phyloP scores from a whole-genome alignment of 176 grass and related monocot genomes.

The Elaeis guineensis region DNA sequence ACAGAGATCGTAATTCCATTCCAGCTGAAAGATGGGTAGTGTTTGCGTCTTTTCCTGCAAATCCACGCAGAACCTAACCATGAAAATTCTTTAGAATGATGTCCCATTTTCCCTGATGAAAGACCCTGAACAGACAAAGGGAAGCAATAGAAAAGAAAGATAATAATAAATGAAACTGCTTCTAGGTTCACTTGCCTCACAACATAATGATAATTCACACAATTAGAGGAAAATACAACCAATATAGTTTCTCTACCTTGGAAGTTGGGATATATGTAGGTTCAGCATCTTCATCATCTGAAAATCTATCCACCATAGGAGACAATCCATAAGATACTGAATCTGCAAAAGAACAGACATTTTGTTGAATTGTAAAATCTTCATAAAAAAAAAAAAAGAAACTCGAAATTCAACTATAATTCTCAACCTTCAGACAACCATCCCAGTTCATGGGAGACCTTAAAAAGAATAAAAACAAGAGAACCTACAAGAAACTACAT shows the following conservation, averaged over 20 bases:
- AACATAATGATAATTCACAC: too few species aligned
- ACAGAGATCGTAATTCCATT: conserved; percentile 84
- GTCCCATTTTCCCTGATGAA: conserved; percentile 22
- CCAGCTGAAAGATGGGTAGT: conserved; percentile 67
- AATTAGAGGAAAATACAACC: too few species aligned
- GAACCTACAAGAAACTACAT: too few species aligned
- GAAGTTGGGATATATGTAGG: conserved; percentile 26
- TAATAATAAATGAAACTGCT: too few species aligned
- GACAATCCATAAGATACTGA: conserved; percentile 15
- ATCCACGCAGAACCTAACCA: conserved; percentile 65
- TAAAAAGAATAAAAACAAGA: too few species aligned
- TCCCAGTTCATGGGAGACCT: too few species aligned
- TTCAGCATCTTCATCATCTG: conserved; percentile 29
- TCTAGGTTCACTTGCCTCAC: too few species aligned
- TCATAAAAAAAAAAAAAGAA: too few species aligned
- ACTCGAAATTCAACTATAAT: too few species aligned
- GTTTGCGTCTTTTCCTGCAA: conserved; percentile 62
- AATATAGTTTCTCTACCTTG: conserved; percentile 33
- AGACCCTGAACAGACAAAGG: conserved; percentile 33
- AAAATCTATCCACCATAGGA: conserved; percentile 29
- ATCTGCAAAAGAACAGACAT: conserved; percentile 7
- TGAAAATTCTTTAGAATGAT: conserved; percentile 40
- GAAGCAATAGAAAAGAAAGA: background rate
- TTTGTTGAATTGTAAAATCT: too few species aligned
- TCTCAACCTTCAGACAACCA: too few species aligned